Evolutionary conservation across 495 filamentous ascomycete species (phyloP), one percentile per base, ranked within the genome.

Genomic region (Lophiostoma macrostomum): DNA sequence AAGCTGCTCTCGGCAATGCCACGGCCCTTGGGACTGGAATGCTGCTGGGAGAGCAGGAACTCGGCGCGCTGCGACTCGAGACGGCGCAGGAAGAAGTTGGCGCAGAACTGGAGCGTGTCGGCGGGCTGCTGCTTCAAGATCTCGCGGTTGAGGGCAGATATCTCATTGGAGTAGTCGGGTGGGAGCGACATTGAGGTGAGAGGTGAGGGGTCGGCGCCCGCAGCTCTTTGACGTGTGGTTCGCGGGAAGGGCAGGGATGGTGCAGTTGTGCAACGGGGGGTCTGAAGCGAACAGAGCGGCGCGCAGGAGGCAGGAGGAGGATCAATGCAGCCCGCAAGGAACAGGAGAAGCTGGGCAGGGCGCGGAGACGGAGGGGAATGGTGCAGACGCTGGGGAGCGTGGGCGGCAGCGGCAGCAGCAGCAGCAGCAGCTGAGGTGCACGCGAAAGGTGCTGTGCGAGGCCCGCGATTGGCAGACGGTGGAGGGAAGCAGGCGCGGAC

Each of bases 41-140:
- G 69, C 41, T 65, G 64, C 48, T 63, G 61, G 43, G 69, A 67
- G 24, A 73, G 64, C 23, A 78, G 68, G 64, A 78, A 77, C 41
- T 80, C 69, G 48, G 70, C 67, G 45, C 83, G 78, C 67, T 85
- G 74, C 53, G 74, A 69, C 61, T 82, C 78, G 41, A 85, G 77
- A 50, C 81, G 80, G 56, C 73, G 73, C 41, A 70, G 69, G 71
- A 84, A 86, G 70, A 76, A 78, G 67, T 85, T 81, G 68, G 81
- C 75, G 63, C 83, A 84, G 71, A 83, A 85, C 63, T 85, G 82
- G 58, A 84, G 74, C 67, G 81, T 68, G 70, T 85, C 82, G 53
- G 68, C 36, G 8, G 80, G 80, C 37, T 76, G 68, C 14, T 71
- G 50, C 53, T 74, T 74, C 34, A 69, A 65, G 53, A 85, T 64